Evolutionary conservation across 352 stramenopile genomes (phyloP), one percentile per base, ranked within the genome.

Genomic region (Globisporangium paddicum): DNA sequence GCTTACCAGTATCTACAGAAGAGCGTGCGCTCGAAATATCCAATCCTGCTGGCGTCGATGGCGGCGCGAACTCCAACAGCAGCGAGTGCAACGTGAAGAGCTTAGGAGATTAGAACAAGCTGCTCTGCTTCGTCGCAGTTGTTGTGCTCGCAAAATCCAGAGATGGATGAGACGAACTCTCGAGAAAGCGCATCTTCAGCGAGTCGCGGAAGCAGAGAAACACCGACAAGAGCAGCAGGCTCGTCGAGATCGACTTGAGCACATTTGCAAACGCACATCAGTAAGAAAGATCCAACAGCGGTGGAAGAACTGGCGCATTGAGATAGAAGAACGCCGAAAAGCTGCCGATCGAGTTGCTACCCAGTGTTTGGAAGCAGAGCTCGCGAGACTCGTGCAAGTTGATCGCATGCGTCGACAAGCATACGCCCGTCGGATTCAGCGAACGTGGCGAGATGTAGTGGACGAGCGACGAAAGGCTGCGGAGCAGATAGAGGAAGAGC

Each of bases 351-450:
- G 30, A 18, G 3, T 58, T 4, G 48, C 21, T 11, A 18, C 47
- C 2, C 32, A 16, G 19, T 8, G 45, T 13, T 3, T 60, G 8
- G 41, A 41, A 9, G 25, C 34, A 18, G 55, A 47, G 10, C 40
- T 28, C 2, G 19, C 5, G 13, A 55, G 16, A 19, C 19, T 38
- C 6, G 10, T 18, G 18, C 11, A 23, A 44, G 10, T 34, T 37
- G n/a, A 55, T 47, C 19, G 18, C 11, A 55, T 63, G n/a, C 41
- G 38, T n/a, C 21, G 28, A 0, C 19, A 28, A 44, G 42, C 45
- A 7, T 58, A 56, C 16, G 62, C 54, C 25, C 41, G 38, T 9
- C 23, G 25, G 30, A 62, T 70, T 16, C 66, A 73, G 23, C 44
- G 11, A 13, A 34, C 34, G 9, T 72, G 62, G 62, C 52, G 45